Conservation (phyloP, 2,329 filamentous ascomycete genomes). For the Colletotrichum viniferum region DNA sequence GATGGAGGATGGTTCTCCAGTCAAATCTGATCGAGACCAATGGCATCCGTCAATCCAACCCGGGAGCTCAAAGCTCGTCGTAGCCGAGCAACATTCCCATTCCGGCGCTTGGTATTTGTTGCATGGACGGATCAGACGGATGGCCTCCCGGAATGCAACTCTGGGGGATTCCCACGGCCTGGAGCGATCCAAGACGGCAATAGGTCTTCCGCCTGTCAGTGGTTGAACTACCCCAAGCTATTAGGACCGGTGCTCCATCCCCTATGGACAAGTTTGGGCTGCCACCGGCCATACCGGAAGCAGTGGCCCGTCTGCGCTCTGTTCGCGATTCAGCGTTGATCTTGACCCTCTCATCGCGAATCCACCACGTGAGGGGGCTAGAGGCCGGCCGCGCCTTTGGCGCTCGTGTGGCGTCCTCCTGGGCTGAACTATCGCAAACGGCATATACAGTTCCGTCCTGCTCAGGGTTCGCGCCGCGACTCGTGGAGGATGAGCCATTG, state of each 20-base stretch:
- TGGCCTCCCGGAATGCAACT: background rate
- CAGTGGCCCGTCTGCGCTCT: background rate
- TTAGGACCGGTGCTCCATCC: background rate
- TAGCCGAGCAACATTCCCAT: background rate
- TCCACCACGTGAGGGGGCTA: background rate
- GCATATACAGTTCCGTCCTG: background rate
- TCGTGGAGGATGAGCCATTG: background rate
- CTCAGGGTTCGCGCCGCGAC: background rate
- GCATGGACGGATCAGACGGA: background rate
- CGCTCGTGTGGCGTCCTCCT: background rate
- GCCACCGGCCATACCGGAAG: constrained; percentile 1
- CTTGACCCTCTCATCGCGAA: background rate
- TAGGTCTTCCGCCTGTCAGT: background rate
- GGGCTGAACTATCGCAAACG: background rate
- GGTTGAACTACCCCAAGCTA: background rate
- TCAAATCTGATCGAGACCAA: background rate
- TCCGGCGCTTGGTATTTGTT: background rate
- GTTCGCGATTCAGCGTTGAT: background rate
- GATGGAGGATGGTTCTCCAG: background rate
- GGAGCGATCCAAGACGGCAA: background rate
- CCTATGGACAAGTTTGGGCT: background rate
- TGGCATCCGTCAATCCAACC: background rate
- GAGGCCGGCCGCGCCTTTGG: background rate
- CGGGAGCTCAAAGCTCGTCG: background rate
- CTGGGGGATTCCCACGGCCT: background rate